Evolutionary conservation across 2,329 filamentous ascomycete genomes (phyloP).

Genomic region (Stenocarpella maydis): DNA sequence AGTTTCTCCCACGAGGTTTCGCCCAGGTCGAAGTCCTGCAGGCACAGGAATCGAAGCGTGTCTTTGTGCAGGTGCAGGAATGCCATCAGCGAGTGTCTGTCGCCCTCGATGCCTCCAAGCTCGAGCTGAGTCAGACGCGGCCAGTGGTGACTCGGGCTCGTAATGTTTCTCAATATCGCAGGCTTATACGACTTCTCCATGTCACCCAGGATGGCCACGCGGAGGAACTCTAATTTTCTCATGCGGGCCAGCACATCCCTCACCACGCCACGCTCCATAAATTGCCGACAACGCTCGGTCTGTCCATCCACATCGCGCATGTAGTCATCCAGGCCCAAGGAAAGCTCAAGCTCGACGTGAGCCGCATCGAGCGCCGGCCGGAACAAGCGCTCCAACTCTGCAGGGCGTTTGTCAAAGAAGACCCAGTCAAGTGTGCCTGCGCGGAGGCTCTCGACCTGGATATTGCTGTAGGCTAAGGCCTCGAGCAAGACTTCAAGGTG

Average conservation of each 20-base stretch:
- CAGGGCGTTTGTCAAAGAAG: not conserved
- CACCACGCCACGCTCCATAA: not conserved
- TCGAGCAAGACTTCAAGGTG: constrained; percentile 7
- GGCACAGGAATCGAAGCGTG: not conserved
- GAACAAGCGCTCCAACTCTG: not conserved
- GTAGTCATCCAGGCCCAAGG: not conserved
- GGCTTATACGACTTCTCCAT: not conserved
- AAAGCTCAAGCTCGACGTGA: not conserved
- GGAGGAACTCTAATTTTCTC: not conserved
- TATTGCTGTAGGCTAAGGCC: not conserved
- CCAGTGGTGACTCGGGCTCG: not conserved
- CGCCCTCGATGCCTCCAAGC: not conserved
- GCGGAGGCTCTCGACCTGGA: not conserved
- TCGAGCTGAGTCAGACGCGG: not conserved
- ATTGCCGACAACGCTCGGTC: not conserved
- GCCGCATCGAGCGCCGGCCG: not conserved
- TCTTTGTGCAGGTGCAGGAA: not conserved
- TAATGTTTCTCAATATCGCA: not conserved
- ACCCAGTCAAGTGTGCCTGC: not conserved
- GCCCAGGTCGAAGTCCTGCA: not conserved
- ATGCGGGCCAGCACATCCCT: not conserved
- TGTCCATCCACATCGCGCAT: not conserved
- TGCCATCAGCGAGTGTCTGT: not conserved
- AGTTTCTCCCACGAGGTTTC: constrained; percentile 6
- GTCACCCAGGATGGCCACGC: not conserved